Evolutionary conservation across 129 eudicot species (phyloP).

Genomic region (Dittrichia graveolens): DNA sequence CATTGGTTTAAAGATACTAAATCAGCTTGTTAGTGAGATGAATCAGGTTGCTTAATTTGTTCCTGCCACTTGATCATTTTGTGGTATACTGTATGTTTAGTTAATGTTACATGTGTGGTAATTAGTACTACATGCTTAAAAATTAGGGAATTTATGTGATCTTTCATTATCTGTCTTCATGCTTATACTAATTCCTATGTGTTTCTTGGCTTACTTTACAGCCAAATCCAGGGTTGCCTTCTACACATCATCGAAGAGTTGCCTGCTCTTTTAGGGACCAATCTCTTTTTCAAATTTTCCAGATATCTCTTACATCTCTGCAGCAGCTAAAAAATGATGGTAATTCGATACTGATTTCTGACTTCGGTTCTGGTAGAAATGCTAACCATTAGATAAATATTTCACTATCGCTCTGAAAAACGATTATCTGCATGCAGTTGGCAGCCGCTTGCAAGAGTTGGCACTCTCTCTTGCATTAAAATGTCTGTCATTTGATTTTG

Average conservation of each 20-base stretch:
- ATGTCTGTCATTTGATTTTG: slow-evolving; percentile 94
- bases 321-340: slow-evolving; percentile 89
- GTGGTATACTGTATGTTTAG: neutral
- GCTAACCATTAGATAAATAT: neutral
- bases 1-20: slow-evolving; percentile 90
- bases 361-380: neutral
- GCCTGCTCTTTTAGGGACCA: slow-evolving; percentile 91
- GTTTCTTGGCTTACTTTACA: slow-evolving; percentile 35
- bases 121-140: slow-evolving; percentile 1
- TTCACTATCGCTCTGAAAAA: slow-evolving; percentile 1
- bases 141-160: neutral
- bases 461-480: slow-evolving; percentile 88
- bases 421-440: slow-evolving; percentile 50
- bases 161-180: neutral
- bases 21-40: slow-evolving; percentile 97
- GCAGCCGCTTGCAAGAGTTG: slow-evolving; percentile 80
- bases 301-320: slow-evolving; percentile 85
- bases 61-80: neutral
- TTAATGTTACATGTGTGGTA: neutral
- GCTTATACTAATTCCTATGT: neutral
- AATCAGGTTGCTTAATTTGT: slow-evolving; percentile 73
- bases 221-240: slow-evolving; percentile 95
- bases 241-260: slow-evolving; percentile 91
- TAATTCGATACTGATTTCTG: slow-evolving; percentile 31
- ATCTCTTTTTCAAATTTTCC: slow-evolving; percentile 81